Evolutionary conservation across 345 rosid species (phyloP).

Genomic region (Eucalyptus virginea): DNA sequence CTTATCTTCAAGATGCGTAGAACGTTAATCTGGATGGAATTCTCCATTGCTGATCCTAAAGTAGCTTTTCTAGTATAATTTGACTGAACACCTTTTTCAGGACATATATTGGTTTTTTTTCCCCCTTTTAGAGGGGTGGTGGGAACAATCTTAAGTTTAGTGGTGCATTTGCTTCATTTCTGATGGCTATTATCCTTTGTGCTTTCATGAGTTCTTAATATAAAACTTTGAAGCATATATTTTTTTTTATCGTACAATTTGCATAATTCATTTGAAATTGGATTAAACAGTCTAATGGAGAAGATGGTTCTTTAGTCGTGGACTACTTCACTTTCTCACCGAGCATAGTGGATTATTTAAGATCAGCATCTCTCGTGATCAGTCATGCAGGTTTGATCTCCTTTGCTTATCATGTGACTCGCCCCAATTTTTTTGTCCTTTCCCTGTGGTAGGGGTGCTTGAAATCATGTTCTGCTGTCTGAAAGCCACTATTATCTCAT

Average conservation of each 20-base stretch:
- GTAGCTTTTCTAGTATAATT: not conserved
- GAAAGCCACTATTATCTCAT: not conserved
- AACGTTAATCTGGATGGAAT: not conserved
- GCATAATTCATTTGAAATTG: not conserved
- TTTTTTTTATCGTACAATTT: not conserved
- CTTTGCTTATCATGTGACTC: not conserved
- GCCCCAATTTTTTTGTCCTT: not conserved
- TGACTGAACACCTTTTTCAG: not conserved
- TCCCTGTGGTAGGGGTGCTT: not conserved
- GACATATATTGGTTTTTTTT: not conserved
- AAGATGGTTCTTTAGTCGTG: constrained; percentile 53
- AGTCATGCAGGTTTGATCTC: constrained; percentile 67
- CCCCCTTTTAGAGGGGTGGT: not conserved
- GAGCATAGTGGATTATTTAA: constrained; percentile 71
- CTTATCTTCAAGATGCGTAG: not conserved
- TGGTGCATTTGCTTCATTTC: not conserved
- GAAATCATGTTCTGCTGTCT: not conserved
- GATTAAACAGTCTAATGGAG: constrained; percentile 35
- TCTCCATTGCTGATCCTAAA: not conserved
- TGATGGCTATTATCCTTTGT: not conserved
- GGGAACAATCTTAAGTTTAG: not conserved
- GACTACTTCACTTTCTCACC: constrained; percentile 88
- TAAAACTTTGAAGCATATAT: not conserved
- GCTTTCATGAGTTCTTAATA: not conserved
- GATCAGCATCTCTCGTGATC: constrained; percentile 82